Percentiles rank a stretch among this genome's conserved stretches.
Evolutionary conservation across 306 rosid genomes (phyloP).

Genomic region (Phaseolus lunatus): DNA sequence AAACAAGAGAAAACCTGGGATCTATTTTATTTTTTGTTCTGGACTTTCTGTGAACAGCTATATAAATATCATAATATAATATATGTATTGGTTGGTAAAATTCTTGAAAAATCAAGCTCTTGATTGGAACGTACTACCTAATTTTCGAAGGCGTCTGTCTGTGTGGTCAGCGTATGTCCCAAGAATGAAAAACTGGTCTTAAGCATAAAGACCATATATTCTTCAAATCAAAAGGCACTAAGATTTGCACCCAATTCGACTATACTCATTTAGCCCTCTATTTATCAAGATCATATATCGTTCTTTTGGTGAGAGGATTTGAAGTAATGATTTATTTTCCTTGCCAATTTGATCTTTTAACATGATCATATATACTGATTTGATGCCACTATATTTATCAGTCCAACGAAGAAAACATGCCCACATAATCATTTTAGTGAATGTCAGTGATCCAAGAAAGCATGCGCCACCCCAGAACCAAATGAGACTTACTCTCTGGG

Average conservation of each 20-base stretch:
- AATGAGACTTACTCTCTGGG: not conserved
- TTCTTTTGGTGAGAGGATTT: not conserved
- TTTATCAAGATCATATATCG: not conserved
- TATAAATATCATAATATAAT: not conserved
- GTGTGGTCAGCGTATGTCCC: not conserved
- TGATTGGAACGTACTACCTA: conserved; percentile 13
- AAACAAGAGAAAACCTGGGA: not conserved
- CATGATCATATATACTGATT: not conserved
- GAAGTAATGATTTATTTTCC: not conserved
- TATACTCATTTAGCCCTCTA: not conserved
- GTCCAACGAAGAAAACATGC: not conserved
- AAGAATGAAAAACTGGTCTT: not conserved
- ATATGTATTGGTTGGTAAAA: not conserved
- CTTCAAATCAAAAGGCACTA: conserved; percentile 5
- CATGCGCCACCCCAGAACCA: not conserved
- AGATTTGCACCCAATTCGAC: not conserved
- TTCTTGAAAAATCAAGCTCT: conserved; percentile 2
- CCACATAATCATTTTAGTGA: not conserved
- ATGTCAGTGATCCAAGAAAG: not conserved
- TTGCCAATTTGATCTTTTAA: not conserved
- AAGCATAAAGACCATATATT: not conserved
- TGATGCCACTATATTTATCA: too few relatives aligned
- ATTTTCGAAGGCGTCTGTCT: conserved; percentile 1
- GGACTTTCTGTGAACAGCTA: not conserved
- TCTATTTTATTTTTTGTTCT: not conserved